Evolutionary conservation across 805 yeast genomes (phyloP).

Genomic region (Candida saitoana): DNA sequence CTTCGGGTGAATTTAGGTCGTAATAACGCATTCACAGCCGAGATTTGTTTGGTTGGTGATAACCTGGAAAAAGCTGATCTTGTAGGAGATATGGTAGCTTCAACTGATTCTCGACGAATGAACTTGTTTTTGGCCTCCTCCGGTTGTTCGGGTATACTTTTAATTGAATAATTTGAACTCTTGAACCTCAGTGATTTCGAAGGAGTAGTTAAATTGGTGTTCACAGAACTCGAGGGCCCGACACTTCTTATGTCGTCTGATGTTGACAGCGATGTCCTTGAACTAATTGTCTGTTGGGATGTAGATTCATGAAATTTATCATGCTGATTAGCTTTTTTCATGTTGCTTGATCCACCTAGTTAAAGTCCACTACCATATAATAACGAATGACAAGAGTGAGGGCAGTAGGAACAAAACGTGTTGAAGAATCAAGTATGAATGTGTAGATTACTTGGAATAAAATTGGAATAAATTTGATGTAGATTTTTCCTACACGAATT

Average conservation of each 20-base stretch:
- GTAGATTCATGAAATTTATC: neutral
- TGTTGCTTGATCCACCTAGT: neutral
- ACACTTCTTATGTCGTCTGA: neutral
- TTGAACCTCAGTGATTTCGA: slow-evolving; percentile 22
- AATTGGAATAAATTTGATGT: neutral
- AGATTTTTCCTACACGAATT: neutral
- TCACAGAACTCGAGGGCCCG: neutral
- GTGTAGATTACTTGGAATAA: neutral
- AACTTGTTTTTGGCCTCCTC: neutral
- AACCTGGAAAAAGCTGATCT: neutral
- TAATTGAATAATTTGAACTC: slow-evolving; percentile 20
- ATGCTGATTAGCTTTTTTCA: neutral
- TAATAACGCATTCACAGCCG: slow-evolving; percentile 8
- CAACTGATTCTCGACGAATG: neutral
- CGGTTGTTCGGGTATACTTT: slow-evolving; percentile 6
- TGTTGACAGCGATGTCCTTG: neutral
- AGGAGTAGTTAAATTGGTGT: slow-evolving; percentile 20
- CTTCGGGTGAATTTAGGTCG: slow-evolving; percentile 21
- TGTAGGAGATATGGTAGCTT: slow-evolving; percentile 3
- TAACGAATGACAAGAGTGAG: neutral
- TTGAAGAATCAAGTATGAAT: neutral
- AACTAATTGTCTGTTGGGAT: neutral
- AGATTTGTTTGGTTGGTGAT: slow-evolving; percentile 4
- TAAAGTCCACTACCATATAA: neutral
- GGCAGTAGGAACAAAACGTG: neutral